Percentiles rank a stretch among this genome's conserved stretches.
Conservation (phyloP, 2,329 filamentous ascomycete genomes). For the Arthrobotrys pseudoclavata region DNA sequence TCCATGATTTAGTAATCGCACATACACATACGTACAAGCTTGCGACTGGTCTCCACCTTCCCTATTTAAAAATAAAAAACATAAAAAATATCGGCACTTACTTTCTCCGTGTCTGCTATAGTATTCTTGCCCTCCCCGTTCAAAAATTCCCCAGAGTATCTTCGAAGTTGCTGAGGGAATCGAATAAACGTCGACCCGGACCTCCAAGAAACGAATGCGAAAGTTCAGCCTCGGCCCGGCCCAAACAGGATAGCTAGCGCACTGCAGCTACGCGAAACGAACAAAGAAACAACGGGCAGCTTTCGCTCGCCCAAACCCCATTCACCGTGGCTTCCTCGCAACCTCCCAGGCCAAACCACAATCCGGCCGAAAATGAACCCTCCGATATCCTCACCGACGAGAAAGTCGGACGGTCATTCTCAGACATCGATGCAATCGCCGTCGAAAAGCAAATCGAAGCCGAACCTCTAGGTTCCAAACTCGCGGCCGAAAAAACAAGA, state of each 20-base stretch:
- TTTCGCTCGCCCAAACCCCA: not conserved
- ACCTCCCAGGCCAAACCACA: constrained; percentile 17
- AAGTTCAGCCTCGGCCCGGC: constrained; percentile 18
- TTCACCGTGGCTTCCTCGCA: constrained; percentile 52
- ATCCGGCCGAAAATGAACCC: constrained; percentile 5
- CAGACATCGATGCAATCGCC: constrained; percentile 42
- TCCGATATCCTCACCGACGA: not conserved
- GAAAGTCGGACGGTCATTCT: constrained; percentile 14
- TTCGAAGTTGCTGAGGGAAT: not conserved
- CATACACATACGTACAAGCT: not conserved
- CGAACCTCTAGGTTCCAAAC: constrained; percentile 29
- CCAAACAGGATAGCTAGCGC: constrained; percentile 4
- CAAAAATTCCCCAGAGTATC: not conserved
- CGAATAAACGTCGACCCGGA: no score
- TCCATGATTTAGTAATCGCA: constrained; percentile 15
- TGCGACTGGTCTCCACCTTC: not conserved
- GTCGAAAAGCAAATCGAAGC: constrained; percentile 42
- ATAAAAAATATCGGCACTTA: not conserved
- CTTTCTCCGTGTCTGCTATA: not conserved
- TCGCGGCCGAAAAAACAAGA: constrained; percentile 26
- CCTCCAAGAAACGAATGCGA: not conserved
- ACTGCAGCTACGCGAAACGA: not conserved
- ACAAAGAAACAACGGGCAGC: not conserved
- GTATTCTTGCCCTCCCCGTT: not conserved
- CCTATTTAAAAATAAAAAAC: not conserved